These are phyloP conservation scores for Singerocomus inundabilis DNA, from an alignment of 1,284 basidiomycete genomes.

Conservation along the genomic window DNA sequence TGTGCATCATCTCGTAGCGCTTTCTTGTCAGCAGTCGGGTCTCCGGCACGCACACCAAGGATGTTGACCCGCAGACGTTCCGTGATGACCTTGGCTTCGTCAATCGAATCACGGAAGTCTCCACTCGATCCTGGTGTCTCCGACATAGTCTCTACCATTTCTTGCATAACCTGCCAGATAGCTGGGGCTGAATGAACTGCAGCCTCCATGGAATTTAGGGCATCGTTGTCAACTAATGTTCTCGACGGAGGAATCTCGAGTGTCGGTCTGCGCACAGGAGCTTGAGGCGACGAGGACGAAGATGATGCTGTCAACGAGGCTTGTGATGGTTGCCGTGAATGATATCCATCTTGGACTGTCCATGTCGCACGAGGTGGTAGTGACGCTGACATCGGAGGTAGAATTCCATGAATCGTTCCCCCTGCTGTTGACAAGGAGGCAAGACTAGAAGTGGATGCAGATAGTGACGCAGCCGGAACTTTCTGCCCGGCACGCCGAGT, in stretches of 20 bases:
- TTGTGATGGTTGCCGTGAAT: conserved; percentile 60
- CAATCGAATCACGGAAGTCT: conserved; percentile 50
- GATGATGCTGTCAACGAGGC: conserved; percentile 50
- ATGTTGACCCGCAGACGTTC: conserved; percentile 55
- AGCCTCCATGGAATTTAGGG: conserved; percentile 62
- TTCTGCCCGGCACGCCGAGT: conserved; percentile 51
- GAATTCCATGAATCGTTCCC: conserved; percentile 8
- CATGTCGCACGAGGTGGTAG: conserved; percentile 12
- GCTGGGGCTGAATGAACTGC: conserved; percentile 69
- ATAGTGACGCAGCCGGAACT: conserved; percentile 29
- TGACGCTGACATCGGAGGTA: conserved; percentile 16
- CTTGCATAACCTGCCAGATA: conserved; percentile 72
- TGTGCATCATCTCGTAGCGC: conserved; percentile 68
- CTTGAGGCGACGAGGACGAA: conserved; percentile 40
- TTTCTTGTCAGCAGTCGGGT: conserved; percentile 49
- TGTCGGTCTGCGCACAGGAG: conserved; percentile 36
- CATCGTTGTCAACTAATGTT: conserved; percentile 65
- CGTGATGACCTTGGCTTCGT: conserved; percentile 57
- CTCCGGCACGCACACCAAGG: conserved; percentile 48
- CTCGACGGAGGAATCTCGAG: conserved; percentile 50
- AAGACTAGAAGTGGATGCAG: conserved; percentile 23
- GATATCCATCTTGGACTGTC: conserved; percentile 27
- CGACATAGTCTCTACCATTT: conserved; percentile 42
- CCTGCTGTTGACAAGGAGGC: conserved; percentile 9
- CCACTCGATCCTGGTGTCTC: conserved; percentile 41